Conservation (phyloP, 257 asterid genomes). For the Thymus quinquecostatus region DNA sequence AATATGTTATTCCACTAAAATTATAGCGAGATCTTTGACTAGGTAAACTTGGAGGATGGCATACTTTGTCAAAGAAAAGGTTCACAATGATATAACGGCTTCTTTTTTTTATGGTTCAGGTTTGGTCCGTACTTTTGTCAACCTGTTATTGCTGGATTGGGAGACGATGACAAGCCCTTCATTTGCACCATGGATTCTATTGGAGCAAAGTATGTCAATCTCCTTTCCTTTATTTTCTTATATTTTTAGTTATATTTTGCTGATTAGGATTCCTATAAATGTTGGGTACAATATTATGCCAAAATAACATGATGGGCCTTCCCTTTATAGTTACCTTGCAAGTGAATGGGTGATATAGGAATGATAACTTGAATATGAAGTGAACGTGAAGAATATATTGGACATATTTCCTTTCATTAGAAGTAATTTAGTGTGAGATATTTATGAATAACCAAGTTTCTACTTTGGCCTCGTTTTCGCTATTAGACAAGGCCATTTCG, state of each 20-base stretch:
- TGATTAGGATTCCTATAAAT: slow-evolving; percentile 9
- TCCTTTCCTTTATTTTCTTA: slow-evolving; percentile 24
- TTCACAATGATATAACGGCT: slow-evolving; percentile 14
- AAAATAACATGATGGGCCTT: slow-evolving; percentile 5
- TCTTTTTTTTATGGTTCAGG: slow-evolving; percentile 43
- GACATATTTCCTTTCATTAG: not conserved
- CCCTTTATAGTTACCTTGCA: not conserved
- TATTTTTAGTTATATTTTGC: not conserved
- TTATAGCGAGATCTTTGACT: not conserved
- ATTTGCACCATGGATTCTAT: slow-evolving; percentile 98
- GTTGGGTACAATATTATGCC: not conserved
- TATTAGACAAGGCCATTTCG: not conserved
- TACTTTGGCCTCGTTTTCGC: not conserved
- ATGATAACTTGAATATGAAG: not conserved
- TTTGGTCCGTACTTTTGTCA: slow-evolving; percentile 98
- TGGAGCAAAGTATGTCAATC: slow-evolving; percentile 79
- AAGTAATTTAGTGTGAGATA: not conserved
- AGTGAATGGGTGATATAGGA: not conserved
- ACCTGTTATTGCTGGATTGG: slow-evolving; percentile 97
- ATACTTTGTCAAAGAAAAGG: not conserved
- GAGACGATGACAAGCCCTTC: slow-evolving; percentile 89
- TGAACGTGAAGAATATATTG: not conserved
- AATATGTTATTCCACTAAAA: not conserved
- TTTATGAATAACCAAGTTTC: not conserved
- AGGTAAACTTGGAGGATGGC: not conserved